Evolutionary conservation across 441 rosid species (phyloP).

Genomic region (Corymbia citriodora): DNA sequence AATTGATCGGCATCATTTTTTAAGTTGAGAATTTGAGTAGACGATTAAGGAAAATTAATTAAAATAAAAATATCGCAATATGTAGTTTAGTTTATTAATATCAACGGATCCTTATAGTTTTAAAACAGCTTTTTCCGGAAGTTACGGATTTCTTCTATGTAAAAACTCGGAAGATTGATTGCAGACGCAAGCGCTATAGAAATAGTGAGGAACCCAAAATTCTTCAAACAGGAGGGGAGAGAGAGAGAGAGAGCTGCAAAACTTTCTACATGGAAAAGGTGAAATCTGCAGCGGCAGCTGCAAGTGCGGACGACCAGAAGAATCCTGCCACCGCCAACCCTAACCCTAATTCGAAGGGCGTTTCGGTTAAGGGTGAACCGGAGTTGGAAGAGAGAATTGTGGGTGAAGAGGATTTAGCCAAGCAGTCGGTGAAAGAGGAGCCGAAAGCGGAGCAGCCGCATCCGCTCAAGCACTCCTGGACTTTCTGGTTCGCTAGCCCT

Average conservation of each 20-base stretch:
- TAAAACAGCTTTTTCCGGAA: not conserved
- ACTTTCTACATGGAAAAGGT: slow-evolving; percentile 17
- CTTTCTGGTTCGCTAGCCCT: slow-evolving; percentile 83
- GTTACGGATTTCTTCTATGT: not conserved
- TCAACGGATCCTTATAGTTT: not conserved
- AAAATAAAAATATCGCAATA: too few species aligned
- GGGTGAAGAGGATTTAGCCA: slow-evolving; percentile 22
- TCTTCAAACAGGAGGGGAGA: not conserved
- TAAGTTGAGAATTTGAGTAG: too few species aligned
- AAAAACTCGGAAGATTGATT: not conserved
- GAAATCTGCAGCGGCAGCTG: slow-evolving; percentile 7
- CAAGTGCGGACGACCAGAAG: slow-evolving; percentile 14
- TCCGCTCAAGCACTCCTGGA: slow-evolving; percentile 78
- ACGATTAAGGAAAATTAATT: too few species aligned
- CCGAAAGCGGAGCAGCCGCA: slow-evolving; percentile 37
- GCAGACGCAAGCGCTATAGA: not conserved
- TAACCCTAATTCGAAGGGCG: slow-evolving; percentile 15
- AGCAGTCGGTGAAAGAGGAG: slow-evolving; percentile 18
- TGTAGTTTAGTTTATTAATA: too few species aligned
- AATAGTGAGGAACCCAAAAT: not conserved
- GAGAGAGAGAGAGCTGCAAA: not conserved
- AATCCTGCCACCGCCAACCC: slow-evolving; percentile 11
- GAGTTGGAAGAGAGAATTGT: slow-evolving; percentile 69
- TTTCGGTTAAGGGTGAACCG: slow-evolving; percentile 12
- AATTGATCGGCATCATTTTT: too few species aligned